Base-by-base conservation (phyloP, 2,329 filamentous ascomycete genomes). In the Stemphylium beticola region DNA sequence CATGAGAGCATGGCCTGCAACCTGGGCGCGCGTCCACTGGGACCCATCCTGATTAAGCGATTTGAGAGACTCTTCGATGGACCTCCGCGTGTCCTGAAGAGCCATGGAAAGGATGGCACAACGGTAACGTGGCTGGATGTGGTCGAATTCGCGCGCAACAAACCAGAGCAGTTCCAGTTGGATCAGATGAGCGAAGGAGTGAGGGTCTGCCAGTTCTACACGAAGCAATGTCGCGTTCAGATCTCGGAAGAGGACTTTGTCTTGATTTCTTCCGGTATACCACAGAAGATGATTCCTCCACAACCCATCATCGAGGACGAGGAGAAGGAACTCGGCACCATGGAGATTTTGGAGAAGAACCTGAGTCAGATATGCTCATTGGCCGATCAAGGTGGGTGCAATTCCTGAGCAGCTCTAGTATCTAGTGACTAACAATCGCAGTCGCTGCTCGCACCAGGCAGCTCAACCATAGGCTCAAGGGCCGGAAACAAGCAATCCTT, bases 241-340 rank as follows among this genome's bases (percentile, higher is more conserved):
- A 93, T 96, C 57, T 87, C 86, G 15, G 91, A 96, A 73, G 91
- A 96, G 72, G 92, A 96, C 71, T 96, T 88, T 81, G 84, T 92
- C 37, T 79, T 96, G 61, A 93, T 96, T 62, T 86, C 87, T 49
- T 93, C 90, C 34, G 91, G 92, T 24, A 90, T 91, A 61, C 85
- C 93, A 10, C 90, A 96, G 74, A 88, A 91, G 69, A 85, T 92
- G 75, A 91, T 92, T 15, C 88, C 91, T 2, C 87, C 89, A 12
- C 87, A 93, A 60, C 91, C 91, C 0, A 87, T 95, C 43, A 86
- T 90, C 54, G 91, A 96, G 69, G 92, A 96, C 69, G 92, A 96
- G 76, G 86, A 88, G 70, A 91, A 92, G 61, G 92, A 96, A 72
- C 76, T 96, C 33, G 91, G 87, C 11, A 93, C 91, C 0, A 79